A percentile compares a stretch with the other conserved stretches of the same genome.
These are phyloP conservation scores for Microdochium bolleyi DNA, from an alignment of 2,329 filamentous ascomycete species.

Conservation along the genomic window DNA sequence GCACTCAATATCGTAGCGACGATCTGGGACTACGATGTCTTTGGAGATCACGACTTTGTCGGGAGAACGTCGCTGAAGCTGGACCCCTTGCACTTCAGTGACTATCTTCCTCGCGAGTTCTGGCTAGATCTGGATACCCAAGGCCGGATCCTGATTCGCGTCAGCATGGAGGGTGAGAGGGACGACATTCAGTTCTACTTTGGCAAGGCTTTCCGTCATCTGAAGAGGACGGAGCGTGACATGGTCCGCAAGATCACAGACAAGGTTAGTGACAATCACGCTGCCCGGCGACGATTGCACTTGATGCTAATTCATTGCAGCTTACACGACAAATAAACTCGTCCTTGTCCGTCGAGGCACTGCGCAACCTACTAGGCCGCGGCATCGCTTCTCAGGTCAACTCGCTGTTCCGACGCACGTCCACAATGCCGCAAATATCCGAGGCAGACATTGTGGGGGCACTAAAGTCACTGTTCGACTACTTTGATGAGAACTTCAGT, in stretches of 20 bases:
- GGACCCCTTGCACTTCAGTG: constrained; percentile 95
- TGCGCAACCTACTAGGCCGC: constrained; percentile 65
- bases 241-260: constrained; percentile 98
- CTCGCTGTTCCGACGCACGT: constrained; percentile 32
- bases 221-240: constrained; percentile 93
- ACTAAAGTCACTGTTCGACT: constrained; percentile 76
- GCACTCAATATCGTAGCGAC: constrained; percentile 93
- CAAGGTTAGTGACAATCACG: constrained; percentile 54
- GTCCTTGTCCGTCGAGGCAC: constrained; percentile 74
- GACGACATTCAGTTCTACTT: constrained; percentile 99
- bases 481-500: constrained; percentile 97
- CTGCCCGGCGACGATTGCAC: neutral
- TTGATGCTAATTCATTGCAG: constrained; percentile 31
- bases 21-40: constrained; percentile 96
- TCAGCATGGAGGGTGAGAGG: constrained; percentile 97
- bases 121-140: constrained; percentile 98
- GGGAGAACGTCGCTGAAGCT: constrained; percentile 94
- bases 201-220: constrained; percentile 88
- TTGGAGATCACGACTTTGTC: constrained; percentile 96
- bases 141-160: constrained; percentile 76
- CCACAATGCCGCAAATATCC: constrained; percentile 50
- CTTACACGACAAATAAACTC: constrained; percentile 89
- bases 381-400: constrained; percentile 49
- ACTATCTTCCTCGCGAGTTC: constrained; percentile 92
- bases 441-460: constrained; percentile 71